These are phyloP conservation scores for Graphilbum ipis-grandicollis DNA, from an alignment of 2,329 filamentous ascomycete genomes.

Conservation along the genomic window DNA sequence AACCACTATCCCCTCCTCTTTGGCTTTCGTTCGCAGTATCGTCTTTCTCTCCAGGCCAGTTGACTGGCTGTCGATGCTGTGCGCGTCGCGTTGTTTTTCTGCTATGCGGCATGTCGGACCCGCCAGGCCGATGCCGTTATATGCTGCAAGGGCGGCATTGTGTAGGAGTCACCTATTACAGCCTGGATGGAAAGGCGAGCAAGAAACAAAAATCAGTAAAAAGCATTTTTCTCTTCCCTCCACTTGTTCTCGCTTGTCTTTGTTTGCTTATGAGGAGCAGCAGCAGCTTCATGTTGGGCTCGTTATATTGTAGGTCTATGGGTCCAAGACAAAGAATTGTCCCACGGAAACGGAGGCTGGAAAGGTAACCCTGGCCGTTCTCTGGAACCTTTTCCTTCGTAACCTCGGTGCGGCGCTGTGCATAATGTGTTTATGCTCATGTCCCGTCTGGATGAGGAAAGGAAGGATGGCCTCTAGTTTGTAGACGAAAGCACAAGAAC, in stretches of 20 bases:
- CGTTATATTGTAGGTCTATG: slow-evolving; percentile 6
- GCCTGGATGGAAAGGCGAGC: neutral
- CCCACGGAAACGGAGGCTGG: neutral
- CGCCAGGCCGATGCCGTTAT: too few relatives aligned
- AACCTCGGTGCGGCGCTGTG: neutral
- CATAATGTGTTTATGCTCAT: too few relatives aligned
- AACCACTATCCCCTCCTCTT: too few relatives aligned
- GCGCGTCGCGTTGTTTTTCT: too few relatives aligned
- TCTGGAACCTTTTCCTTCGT: neutral
- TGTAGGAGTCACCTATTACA: neutral
- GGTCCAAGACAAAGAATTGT: neutral
- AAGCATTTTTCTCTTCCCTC: neutral
- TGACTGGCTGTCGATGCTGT: too few relatives aligned
- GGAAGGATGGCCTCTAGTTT: too few relatives aligned
- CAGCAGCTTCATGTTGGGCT: neutral
- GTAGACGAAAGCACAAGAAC: neutral
- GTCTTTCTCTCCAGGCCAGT: too few relatives aligned
- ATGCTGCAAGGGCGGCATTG: too few relatives aligned
- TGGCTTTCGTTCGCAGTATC: too few relatives aligned
- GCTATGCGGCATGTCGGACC: neutral
- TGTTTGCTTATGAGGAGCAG: neutral
- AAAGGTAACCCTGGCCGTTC: neutral
- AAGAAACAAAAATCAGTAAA: neutral
- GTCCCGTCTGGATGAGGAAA: too few relatives aligned
- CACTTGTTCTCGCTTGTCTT: neutral